phyloP scores from a whole-genome alignment of 2,329 filamentous ascomycete species.

The Fusarium papillatum region DNA sequence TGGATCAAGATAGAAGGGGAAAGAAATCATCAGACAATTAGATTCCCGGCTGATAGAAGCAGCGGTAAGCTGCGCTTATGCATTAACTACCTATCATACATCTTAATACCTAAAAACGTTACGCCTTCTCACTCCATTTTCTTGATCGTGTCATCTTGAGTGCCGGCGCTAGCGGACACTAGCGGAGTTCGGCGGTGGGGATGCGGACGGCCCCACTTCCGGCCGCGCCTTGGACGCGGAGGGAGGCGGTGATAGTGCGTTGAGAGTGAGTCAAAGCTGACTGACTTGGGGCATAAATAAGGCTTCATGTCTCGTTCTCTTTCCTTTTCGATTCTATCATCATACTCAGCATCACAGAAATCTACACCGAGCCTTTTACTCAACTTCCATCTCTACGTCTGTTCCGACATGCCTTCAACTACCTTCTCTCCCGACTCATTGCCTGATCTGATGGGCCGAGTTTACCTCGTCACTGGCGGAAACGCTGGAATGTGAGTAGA shows the following conservation, averaged over 20 bases:
- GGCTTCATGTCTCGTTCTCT: not conserved
- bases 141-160: not conserved
- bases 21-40: not conserved
- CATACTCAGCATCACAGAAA: not conserved
- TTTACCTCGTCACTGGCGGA: slow-evolving; percentile 60
- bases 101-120: not conserved
- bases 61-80: not conserved
- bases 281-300: not conserved
- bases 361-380: not conserved
- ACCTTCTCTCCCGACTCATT: slow-evolving; percentile 55
- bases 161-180: not conserved
- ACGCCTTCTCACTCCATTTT: not conserved
- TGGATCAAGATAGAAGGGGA: not conserved
- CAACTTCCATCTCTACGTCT: not conserved
- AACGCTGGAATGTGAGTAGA: slow-evolving; percentile 58
- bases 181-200: not conserved
- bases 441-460: slow-evolving; percentile 57
- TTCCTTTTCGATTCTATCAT: not conserved
- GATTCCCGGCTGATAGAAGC: not conserved
- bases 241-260: not conserved
- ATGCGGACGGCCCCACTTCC: not conserved
- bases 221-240: not conserved
- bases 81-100: not conserved
- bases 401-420: slow-evolving; percentile 22
- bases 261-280: not conserved